These are phyloP conservation scores for Lasiodiplodia hormozganensis DNA, from an alignment of 2,329 filamentous ascomycete genomes.

Conservation along the genomic window DNA sequence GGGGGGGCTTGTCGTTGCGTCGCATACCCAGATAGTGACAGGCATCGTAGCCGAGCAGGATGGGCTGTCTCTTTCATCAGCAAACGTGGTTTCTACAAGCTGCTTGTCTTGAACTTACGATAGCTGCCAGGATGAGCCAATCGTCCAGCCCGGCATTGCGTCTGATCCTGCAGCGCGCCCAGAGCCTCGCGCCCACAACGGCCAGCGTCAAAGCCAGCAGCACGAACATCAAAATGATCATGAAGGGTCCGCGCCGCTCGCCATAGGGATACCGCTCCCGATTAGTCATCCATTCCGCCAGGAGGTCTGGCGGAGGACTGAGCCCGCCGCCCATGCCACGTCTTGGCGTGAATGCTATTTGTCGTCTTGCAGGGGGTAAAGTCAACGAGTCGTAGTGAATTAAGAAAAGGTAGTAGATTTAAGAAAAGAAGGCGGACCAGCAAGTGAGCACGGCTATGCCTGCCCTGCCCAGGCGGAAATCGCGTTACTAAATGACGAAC, in stretches of 20 bases:
- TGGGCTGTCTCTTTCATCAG: background rate
- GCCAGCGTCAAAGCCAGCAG: background rate
- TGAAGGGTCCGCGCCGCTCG: background rate
- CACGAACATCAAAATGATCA: background rate
- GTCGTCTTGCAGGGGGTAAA: no score
- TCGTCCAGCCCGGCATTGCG: conserved; percentile 24
- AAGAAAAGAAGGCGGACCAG: no score
- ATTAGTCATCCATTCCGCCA: conserved; percentile 6
- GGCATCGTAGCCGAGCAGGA: background rate
- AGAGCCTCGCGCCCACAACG: background rate
- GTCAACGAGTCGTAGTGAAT: background rate
- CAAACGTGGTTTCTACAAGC: background rate
- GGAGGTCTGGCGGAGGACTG: conserved; percentile 1
- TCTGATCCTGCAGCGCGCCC: conserved; percentile 21
- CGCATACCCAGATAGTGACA: conserved; percentile 7
- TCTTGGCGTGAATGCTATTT: background rate
- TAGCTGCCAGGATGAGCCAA: conserved; percentile 1
- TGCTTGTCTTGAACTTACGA: background rate
- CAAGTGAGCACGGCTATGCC: no score
- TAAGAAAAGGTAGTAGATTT: no score
- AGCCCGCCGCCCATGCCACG: conserved; percentile 8
- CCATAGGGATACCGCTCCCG: conserved; percentile 1
- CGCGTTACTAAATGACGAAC: no score
- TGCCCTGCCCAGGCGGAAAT: no score
- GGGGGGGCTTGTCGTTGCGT: no score